Evolutionary conservation across 2,329 filamentous ascomycete genomes (phyloP), one percentile per base, ranked within the genome.

Genomic region (Ophiobolus disseminans): DNA sequence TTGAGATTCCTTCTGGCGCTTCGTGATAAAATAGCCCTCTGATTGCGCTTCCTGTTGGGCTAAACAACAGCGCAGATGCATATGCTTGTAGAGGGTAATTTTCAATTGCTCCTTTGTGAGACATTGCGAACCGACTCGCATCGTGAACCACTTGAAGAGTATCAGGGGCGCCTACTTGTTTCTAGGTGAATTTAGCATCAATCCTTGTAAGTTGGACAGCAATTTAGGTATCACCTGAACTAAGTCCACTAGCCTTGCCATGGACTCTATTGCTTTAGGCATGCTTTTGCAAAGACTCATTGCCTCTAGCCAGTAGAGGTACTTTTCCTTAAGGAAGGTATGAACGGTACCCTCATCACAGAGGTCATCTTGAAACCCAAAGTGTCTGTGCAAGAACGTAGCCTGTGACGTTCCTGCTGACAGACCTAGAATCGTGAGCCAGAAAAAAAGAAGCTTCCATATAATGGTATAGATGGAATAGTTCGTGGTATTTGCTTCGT

Each of bases 31-130:
- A 53, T 0, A 45, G 34, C 10, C 17, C 19, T 30, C 54, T 54
- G 4, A 60, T 48, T 22, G 43, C 9, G 26, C 56, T 61, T 8
- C 41, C 14, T 20, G 22, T 30, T 36, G 50, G 58, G 40, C 58
- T 57, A 34, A 58, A 62, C 34, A 55, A 26, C 2, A 66, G 50
- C 5, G 52, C 57, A 23, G 62, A 58, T 34, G 42, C 45, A 49
- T 65, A 65, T 50, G 47, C 19, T 30, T 66, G 60, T 14, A 65
- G 53, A 38, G 57, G 62, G 16, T 26, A 48, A 32, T 40, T 47
- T 43, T 57, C 55, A 51, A 61, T 36, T 53, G n/a, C n/a, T n/a
- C n/a, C n/a, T n/a, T n/a, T n/a, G n/a, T n/a, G n/a, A n/a, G n/a
- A n/a, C n/a, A n/a, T 55, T 34, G 63, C 47, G 36, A 68, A 66